phyloP scores from a whole-genome alignment of 306 rosid species.

The Fragaria iinumae region DNA sequence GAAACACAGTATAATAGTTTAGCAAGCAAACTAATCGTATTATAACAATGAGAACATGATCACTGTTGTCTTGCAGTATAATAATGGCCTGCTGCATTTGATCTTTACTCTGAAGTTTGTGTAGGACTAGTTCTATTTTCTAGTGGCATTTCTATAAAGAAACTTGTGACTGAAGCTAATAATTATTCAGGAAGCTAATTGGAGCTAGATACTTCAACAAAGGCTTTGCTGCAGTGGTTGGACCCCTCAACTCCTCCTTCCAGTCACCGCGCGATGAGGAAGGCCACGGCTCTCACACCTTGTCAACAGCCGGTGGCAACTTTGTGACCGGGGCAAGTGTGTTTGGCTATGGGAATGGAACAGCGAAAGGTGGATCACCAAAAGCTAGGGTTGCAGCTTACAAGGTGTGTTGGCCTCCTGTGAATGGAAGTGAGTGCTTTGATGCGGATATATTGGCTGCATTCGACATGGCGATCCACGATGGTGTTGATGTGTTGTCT shows the following conservation, averaged over 20 bases:
- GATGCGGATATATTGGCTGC: slow-evolving; percentile 81
- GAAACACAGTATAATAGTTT: not conserved
- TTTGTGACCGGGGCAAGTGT: slow-evolving; percentile 56
- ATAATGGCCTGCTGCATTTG: not conserved
- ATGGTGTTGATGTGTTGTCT: slow-evolving; percentile 75
- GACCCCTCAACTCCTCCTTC: slow-evolving; percentile 50
- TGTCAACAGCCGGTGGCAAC: slow-evolving; percentile 89
- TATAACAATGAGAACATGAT: not conserved
- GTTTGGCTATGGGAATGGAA: slow-evolving; percentile 68
- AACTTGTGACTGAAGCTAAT: not conserved
- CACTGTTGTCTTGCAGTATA: not conserved
- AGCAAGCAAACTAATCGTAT: not conserved
- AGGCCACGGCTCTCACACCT: slow-evolving; percentile 92
- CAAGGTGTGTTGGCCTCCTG: slow-evolving; percentile 91
- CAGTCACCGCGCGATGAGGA: slow-evolving; percentile 72
- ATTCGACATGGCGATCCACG: slow-evolving; percentile 75
- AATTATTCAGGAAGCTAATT: slow-evolving; percentile 61
- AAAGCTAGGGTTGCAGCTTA: slow-evolving; percentile 76
- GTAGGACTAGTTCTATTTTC: not conserved
- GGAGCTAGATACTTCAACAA: slow-evolving; percentile 93
- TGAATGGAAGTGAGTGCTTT: slow-evolving; percentile 53
- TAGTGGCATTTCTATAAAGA: not conserved
- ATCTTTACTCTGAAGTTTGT: not conserved
- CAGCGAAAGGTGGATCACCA: slow-evolving; percentile 91
- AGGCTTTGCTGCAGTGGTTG: slow-evolving; percentile 52